Evolutionary conservation across 371 early-diverging fungal species (phyloP).

Genomic region (Rhizomucor pusillus): DNA sequence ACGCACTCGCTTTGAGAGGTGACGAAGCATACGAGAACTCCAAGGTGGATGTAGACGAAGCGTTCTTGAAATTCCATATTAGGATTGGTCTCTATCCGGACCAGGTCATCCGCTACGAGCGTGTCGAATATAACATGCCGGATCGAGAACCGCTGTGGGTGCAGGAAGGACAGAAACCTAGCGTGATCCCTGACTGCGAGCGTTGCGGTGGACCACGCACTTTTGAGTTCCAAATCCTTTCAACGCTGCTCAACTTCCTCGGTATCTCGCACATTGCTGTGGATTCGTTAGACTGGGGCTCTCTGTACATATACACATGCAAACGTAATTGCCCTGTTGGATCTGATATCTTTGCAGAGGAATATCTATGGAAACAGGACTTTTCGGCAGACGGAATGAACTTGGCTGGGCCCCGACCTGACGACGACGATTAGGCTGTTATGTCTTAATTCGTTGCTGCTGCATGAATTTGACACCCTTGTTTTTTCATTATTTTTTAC

Average conservation of each 20-base stretch:
- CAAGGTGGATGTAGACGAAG: slow-evolving; percentile 83
- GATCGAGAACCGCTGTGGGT: slow-evolving; percentile 78
- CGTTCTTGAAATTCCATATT: slow-evolving; percentile 90
- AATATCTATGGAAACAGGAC: slow-evolving; percentile 67
- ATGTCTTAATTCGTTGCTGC: too few relatives aligned
- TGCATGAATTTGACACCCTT: too few relatives aligned
- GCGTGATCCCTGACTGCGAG: slow-evolving; percentile 70
- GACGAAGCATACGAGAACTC: slow-evolving; percentile 77
- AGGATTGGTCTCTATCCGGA: slow-evolving; percentile 76
- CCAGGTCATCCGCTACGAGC: slow-evolving; percentile 86
- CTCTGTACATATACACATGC: slow-evolving; percentile 86
- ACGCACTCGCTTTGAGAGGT: slow-evolving; percentile 52
- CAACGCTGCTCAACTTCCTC: slow-evolving; percentile 78
- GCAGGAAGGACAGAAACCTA: slow-evolving; percentile 66
- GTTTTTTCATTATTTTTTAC: background rate
- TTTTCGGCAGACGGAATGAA: slow-evolving; percentile 70
- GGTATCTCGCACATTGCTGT: slow-evolving; percentile 70
- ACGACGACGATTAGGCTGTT: too few relatives aligned
- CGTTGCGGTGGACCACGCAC: slow-evolving; percentile 73
- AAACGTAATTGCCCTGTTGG: slow-evolving; percentile 72
- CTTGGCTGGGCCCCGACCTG: slow-evolving; percentile 4
- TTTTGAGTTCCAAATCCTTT: slow-evolving; percentile 89
- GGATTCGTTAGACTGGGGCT: slow-evolving; percentile 91
- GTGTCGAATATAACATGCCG: slow-evolving; percentile 65
- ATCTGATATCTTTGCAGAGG: slow-evolving; percentile 57